A percentile compares a stretch with the other conserved stretches of the same genome.
phyloP scores from a whole-genome alignment of 345 rosid genomes.

The Lumnitzera racemosa region DNA sequence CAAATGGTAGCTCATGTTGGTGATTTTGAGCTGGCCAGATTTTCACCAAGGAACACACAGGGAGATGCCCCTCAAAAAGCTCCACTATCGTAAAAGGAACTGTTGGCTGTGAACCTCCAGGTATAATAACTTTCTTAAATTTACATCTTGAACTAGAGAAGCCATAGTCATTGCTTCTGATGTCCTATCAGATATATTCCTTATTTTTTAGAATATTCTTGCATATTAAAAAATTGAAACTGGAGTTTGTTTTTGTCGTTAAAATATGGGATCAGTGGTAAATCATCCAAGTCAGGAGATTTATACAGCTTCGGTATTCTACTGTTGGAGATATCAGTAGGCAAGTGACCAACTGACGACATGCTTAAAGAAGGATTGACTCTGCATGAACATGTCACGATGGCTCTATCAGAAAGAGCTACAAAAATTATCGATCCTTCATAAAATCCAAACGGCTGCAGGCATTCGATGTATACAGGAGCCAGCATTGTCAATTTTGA shows the following conservation, averaged over 20 bases:
- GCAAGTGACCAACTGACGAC: conserved; percentile 10
- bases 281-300: conserved; percentile 16
- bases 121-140: not conserved
- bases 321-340: conserved; percentile 7
- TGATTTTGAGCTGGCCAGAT: conserved; percentile 14
- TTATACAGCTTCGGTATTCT: conserved; percentile 19
- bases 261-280: conserved; percentile 16
- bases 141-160: too few relatives aligned
- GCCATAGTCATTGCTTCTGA: too few relatives aligned
- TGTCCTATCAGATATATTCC: not conserved
- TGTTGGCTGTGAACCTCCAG: conserved; percentile 18
- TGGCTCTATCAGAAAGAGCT: too few relatives aligned
- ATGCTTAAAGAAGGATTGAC: conserved; percentile 15
- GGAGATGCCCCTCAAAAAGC: conserved; percentile 2
- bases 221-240: too few relatives aligned
- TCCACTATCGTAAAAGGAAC: conserved; percentile 14
- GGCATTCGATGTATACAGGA: too few relatives aligned
- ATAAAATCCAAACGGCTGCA: too few relatives aligned
- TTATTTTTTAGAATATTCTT: not conserved
- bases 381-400: not conserved
- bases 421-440: too few relatives aligned
- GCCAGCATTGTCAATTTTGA: too few relatives aligned
- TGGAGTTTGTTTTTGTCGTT: not conserved
- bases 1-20: conserved; percentile 16
- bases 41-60: conserved; percentile 4